Conservation (phyloP, 2,329 filamentous ascomycete species). For the Torrubiella hemipterigena region DNA sequence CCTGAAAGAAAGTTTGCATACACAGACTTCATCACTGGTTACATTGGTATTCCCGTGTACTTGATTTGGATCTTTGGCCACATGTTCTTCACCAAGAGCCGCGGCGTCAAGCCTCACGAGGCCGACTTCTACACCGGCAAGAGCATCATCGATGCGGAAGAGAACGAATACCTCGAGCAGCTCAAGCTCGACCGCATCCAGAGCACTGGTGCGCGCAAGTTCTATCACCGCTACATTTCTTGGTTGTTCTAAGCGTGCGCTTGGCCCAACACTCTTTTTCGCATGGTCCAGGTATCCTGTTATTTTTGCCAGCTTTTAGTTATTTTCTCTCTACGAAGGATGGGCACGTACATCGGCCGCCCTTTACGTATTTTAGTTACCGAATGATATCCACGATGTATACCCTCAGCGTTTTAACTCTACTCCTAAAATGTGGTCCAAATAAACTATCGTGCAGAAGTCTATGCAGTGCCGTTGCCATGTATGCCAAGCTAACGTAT, state of each 20-base stretch:
- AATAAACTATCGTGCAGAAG: too few relatives aligned
- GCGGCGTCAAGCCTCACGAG: slow-evolving; percentile 42
- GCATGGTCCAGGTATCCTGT: too few relatives aligned
- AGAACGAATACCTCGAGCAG: slow-evolving; percentile 51
- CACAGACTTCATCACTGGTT: slow-evolving; percentile 67
- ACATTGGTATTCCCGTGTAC: slow-evolving; percentile 67
- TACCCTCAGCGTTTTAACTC: too few relatives aligned
- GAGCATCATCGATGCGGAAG: slow-evolving; percentile 60
- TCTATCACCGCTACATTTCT: slow-evolving; percentile 24
- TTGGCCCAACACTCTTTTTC: too few relatives aligned
- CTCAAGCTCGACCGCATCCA: slow-evolving; percentile 16
- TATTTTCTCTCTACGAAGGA: too few relatives aligned
- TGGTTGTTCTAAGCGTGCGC: slow-evolving; percentile 26
- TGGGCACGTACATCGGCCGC: too few relatives aligned
- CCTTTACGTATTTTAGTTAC: too few relatives aligned
- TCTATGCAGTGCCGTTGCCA: too few relatives aligned
- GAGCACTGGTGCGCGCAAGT: slow-evolving; percentile 16
- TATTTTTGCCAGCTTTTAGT: too few relatives aligned
- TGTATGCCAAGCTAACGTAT: too few relatives aligned
- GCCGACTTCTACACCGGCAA: slow-evolving; percentile 65
- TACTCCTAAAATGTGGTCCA: too few relatives aligned
- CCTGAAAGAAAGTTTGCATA: slow-evolving; percentile 50
- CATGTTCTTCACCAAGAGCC: slow-evolving; percentile 44
- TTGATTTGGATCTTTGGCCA: slow-evolving; percentile 57
- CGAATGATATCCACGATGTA: too few relatives aligned